A percentile compares a stretch with the other conserved stretches of the same genome.
phyloP scores from a whole-genome alignment of 2,329 filamentous ascomycete genomes.

The Botrytis pseudocinerea region DNA sequence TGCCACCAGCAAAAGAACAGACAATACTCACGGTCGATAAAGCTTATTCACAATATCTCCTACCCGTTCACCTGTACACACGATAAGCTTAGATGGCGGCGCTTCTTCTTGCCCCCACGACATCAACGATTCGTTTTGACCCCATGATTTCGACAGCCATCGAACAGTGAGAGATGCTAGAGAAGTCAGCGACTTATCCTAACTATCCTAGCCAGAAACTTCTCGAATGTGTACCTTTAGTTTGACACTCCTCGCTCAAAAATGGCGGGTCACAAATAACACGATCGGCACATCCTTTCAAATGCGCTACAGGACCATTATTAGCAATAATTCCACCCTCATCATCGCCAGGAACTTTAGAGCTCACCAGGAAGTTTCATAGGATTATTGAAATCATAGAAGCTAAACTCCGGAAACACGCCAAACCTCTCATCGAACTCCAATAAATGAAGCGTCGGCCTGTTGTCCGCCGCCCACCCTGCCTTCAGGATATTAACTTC shows the following conservation, averaged over 20 bases:
- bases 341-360: background rate
- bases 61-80: conserved; percentile 81
- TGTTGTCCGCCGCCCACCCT: conserved; percentile 41
- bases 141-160: conserved; percentile 61
- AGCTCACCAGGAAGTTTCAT: conserved; percentile 60
- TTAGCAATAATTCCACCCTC: background rate
- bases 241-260: conserved; percentile 77
- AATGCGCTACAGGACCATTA: conserved; percentile 42
- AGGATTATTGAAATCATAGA: conserved; percentile 72
- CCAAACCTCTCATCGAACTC: conserved; percentile 74
- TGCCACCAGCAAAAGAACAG: background rate
- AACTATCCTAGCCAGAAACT: background rate
- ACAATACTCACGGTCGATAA: conserved; percentile 59
- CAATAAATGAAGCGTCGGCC: conserved; percentile 64
- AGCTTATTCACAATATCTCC: conserved; percentile 62
- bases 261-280: conserved; percentile 80
- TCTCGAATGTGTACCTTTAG: conserved; percentile 56
- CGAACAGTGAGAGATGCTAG: conserved; percentile 70
- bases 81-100: conserved; percentile 50
- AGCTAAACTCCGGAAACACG: conserved; percentile 72
- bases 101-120: conserved; percentile 12
- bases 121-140: conserved; percentile 19
- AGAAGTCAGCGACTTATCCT: conserved; percentile 1
- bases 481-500: background rate
- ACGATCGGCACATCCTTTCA: conserved; percentile 66